Percentiles rank a stretch among this genome's conserved stretches.
These are phyloP conservation scores for Ulota crispa DNA, from an alignment of 225 moss, liverwort and hornwort genomes.

Conservation along the genomic window DNA sequence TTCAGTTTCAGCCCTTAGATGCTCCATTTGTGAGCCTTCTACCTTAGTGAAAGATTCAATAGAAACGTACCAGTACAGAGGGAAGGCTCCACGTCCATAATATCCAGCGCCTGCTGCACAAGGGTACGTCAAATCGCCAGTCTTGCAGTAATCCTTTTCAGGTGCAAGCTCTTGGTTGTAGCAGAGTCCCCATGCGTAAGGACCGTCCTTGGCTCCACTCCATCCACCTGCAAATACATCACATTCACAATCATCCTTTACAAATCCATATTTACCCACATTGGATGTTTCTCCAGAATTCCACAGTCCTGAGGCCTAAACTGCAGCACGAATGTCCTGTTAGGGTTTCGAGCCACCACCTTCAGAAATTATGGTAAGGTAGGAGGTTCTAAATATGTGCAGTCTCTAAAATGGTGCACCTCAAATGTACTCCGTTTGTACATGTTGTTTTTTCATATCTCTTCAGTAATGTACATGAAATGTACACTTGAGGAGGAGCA, in stretches of 20 bases:
- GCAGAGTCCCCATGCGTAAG: slow-evolving; percentile 85
- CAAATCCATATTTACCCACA: neutral
- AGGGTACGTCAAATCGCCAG: slow-evolving; percentile 49
- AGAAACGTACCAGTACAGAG: slow-evolving; percentile 51
- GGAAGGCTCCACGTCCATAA: slow-evolving; percentile 78
- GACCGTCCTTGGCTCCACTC: slow-evolving; percentile 63
- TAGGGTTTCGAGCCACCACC: slow-evolving; percentile 12
- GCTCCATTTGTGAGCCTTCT: too few relatives aligned
- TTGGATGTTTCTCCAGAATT: neutral
- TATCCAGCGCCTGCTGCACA: slow-evolving; percentile 77
- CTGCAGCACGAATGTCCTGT: neutral
- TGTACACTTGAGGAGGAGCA: too few relatives aligned
- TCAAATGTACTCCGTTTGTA: too few relatives aligned
- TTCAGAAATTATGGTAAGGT: neutral
- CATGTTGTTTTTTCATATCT: too few relatives aligned
- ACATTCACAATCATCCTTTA: neutral
- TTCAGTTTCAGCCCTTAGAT: too few relatives aligned
- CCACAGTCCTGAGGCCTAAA: neutral
- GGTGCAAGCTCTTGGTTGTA: slow-evolving; percentile 80
- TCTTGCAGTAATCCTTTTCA: slow-evolving; percentile 63
- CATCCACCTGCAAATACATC: slow-evolving; percentile 68
- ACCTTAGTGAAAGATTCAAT: too few relatives aligned
- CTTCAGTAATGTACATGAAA: too few relatives aligned
- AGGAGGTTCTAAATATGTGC: too few relatives aligned
- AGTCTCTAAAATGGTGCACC: too few relatives aligned